A percentile compares a stretch with the other conserved stretches of the same genome.
phyloP scores from a whole-genome alignment of 2,329 filamentous ascomycete genomes.

The Alternaria triticimaculans region DNA sequence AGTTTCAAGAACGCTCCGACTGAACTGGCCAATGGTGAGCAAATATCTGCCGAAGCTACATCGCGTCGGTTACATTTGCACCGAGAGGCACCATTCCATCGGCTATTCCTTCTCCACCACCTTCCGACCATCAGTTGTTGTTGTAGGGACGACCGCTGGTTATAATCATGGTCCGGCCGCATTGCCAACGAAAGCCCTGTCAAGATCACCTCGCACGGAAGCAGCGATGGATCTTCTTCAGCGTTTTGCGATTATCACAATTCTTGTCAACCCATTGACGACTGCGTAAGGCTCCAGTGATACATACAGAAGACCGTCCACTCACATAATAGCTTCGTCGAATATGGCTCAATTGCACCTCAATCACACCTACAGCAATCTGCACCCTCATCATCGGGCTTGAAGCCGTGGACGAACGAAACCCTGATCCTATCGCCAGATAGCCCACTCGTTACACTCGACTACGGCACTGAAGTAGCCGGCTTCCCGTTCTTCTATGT shows the following conservation, averaged over 20 bases:
- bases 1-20: background rate
- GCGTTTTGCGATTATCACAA: background rate
- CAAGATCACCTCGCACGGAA: background rate
- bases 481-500: constrained; percentile 21
- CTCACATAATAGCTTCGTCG: background rate
- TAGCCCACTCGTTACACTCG: constrained; percentile 10
- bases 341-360: background rate
- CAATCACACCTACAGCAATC: background rate
- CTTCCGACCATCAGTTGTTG: background rate
- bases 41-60: background rate
- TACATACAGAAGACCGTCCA: background rate
- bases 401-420: background rate
- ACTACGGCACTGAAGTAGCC: constrained; percentile 25
- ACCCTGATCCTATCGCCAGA: constrained; percentile 10
- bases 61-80: background rate
- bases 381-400: background rate
- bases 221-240: background rate
- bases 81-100: background rate
- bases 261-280: background rate
- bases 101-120: background rate
- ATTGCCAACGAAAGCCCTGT: background rate
- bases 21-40: background rate
- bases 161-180: background rate
- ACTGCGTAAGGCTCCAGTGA: background rate
- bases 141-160: background rate